phyloP scores from a whole-genome alignment of 139 green algal species.

The Coelastrella sp. region DNA sequence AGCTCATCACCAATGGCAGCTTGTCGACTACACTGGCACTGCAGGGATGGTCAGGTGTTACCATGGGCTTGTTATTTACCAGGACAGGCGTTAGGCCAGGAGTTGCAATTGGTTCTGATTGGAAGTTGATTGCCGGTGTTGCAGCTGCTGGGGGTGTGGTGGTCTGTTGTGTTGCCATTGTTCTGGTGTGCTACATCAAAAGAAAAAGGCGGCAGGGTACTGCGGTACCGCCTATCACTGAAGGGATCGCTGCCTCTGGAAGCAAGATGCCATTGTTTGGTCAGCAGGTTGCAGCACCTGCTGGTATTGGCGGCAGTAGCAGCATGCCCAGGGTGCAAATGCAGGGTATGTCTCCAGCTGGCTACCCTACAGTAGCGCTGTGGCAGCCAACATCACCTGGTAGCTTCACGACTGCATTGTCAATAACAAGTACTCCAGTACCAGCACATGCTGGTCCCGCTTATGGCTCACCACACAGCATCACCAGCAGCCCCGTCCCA shows the following conservation, averaged over 20 bases:
- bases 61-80: background rate
- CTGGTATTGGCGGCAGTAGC: background rate
- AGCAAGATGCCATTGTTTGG: background rate
- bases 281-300: background rate
- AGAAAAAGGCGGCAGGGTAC: background rate
- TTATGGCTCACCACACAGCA: background rate
- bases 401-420: too few species aligned
- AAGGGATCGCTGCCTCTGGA: background rate
- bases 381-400: background rate
- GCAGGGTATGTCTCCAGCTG: background rate
- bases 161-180: background rate
- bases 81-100: background rate
- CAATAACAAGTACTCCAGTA: background rate
- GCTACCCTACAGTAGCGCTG: background rate
- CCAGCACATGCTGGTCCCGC: background rate
- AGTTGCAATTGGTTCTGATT: background rate
- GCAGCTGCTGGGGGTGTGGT: background rate
- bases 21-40: background rate
- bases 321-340: background rate
- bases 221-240: background rate
- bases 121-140: background rate
- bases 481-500: background rate
- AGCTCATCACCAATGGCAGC: slow-evolving; percentile 15
- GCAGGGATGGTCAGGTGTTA: slow-evolving; percentile 1
- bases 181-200: background rate